Base-by-base conservation (phyloP, 345 rosid genomes). In the Brassica nigra region DNA sequence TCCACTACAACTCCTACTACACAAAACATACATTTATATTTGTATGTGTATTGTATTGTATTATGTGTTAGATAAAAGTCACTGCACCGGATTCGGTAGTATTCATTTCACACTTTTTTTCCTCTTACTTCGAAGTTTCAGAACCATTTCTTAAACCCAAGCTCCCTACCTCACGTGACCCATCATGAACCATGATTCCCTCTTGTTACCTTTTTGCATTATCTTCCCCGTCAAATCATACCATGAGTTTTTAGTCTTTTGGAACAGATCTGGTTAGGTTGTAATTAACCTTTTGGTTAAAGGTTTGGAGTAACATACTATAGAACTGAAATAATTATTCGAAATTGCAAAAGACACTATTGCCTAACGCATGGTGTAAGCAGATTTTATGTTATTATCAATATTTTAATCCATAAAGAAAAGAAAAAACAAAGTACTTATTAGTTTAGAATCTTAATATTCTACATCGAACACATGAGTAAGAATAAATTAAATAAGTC, bases 91-190 rank as follows among this genome's bases (percentile, higher is more conserved):
- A 74, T 74, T 61, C 71, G 76, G 54, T 80, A n/a, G 58, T 54
- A 80, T 80, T 70, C 37, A 39, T 63, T 80, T 80, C 79, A 70
- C 72, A 80, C 79, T 62, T 80, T 66, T 66, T 66, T 66, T 1
- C 63, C 72, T 78, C 70, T 70, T 62, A 49, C 10, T 77, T 71
- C 16, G 0, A 78, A 11, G 71, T 65, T 65, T 72, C 73, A 65
- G 73, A 72, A 72, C 78, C 74, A 79, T 23, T 65, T 44, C 30
- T 29, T n/a, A 59, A 67, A 72, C 49, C 59, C 59, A 78, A 79
- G 39, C 74, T 73, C 66, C 66, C 44, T 55, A 42, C 20, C 58
- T 79, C 82, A 68, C 82, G 82, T 66, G 82, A 73, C 37, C 78
- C 74, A 73, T 79, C 82, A 73, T 62, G 55, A 73, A 20, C 62